phyloP scores from a whole-genome alignment of 495 filamentous ascomycete genomes.

The Aspergillus leporis region DNA sequence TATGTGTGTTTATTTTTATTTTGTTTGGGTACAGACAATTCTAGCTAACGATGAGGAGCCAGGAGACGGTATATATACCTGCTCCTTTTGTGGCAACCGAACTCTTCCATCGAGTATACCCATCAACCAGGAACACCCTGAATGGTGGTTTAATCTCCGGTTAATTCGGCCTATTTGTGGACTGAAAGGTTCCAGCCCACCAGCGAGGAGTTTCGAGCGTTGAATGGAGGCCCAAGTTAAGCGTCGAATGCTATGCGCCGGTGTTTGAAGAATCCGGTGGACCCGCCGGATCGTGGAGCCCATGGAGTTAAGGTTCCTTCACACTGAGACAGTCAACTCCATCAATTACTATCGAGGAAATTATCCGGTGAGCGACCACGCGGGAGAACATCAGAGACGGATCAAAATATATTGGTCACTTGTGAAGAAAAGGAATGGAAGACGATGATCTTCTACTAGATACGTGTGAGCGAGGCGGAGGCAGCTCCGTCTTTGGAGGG shows the following conservation, averaged over 20 bases:
- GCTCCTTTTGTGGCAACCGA: not conserved
- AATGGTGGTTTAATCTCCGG: not conserved
- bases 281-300: not conserved
- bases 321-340: not conserved
- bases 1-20: conserved; percentile 1
- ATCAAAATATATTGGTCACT: not conserved
- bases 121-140: not conserved
- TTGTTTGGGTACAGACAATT: not conserved
- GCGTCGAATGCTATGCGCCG: not conserved
- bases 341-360: not conserved
- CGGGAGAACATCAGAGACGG: not conserved
- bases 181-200: not conserved
- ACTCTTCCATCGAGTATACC: not conserved
- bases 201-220: not conserved
- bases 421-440: not conserved
- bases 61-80: not conserved
- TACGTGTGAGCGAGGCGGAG: not conserved
- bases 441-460: not conserved
- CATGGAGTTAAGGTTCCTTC: not conserved
- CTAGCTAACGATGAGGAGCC: not conserved
- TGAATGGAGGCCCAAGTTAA: not conserved
- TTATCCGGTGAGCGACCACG: not conserved
- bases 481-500: not conserved
- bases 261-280: not conserved
- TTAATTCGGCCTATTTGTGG: not conserved